Percentiles rank a stretch among this genome's conserved stretches.
Conservation (phyloP, 148 eudicot genomes). For the Diospyros kaki region DNA sequence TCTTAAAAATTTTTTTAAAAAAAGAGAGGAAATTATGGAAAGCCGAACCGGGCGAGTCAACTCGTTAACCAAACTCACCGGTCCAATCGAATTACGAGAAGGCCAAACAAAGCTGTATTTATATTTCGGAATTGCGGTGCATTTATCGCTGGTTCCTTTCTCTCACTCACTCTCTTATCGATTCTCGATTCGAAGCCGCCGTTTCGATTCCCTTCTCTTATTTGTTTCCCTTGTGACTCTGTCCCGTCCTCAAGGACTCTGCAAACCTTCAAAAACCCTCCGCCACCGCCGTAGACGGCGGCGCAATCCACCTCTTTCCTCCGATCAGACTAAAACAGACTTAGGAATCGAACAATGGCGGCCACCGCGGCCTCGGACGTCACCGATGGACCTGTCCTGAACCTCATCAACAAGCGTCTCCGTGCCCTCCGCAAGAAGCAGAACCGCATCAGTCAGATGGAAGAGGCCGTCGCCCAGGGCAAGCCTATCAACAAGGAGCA, state of each 20-base stretch:
- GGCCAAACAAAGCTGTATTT: too few species aligned
- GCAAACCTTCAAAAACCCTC: slow-evolving; percentile 17
- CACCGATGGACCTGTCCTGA: slow-evolving; percentile 62
- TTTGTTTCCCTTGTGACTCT: too few species aligned
- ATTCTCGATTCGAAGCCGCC: neutral
- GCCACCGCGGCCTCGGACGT: slow-evolving; percentile 21
- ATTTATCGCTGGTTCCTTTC: too few species aligned
- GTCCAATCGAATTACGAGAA: too few species aligned
- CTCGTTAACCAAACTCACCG: too few species aligned
- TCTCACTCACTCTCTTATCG: neutral
- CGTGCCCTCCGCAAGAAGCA: slow-evolving; percentile 64
- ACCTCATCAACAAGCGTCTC: slow-evolving; percentile 60
- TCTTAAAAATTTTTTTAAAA: too few species aligned
- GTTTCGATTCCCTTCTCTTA: neutral
- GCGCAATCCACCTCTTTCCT: neutral
- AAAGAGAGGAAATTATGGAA: too few species aligned
- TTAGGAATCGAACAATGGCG: slow-evolving; percentile 11
- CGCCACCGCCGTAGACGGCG: slow-evolving; percentile 20
- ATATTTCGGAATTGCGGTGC: too few species aligned
- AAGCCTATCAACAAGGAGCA: slow-evolving; percentile 74
- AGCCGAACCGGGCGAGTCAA: too few species aligned
- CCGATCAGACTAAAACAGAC: neutral
- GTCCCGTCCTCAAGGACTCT: too few species aligned
- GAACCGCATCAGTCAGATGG: slow-evolving; percentile 70
- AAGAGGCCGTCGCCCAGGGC: slow-evolving; percentile 52